Evolutionary conservation across 352 stramenopile species (phyloP), one percentile per base, ranked within the genome.

Genomic region (Peronospora destructor): DNA sequence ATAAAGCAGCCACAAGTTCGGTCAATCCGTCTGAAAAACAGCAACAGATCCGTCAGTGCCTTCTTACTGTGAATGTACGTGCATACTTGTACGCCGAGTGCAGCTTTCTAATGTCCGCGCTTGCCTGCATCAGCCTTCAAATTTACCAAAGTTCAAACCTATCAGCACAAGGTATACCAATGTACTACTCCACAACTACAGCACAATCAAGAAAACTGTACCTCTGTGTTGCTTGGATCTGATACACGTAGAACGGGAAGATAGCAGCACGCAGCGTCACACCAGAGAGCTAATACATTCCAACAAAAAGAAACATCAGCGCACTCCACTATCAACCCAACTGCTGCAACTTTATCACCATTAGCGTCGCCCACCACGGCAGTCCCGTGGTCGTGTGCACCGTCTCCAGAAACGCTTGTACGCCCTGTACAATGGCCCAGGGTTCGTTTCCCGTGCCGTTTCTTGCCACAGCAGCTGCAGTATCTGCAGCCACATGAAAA

Each of bases 41-140:
- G 26, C 4, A 37, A 35, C 14, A 9, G 6, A 17, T 30, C 30
- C 19, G 32, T 28, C 32, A 54, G 14, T 2, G 2, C 48, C 7
- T 32, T 60, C 50, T 34, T 69, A 89, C 77, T 39, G 67, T 69
- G 40, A 86, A 89, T 9, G 73, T 84, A 10, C 77, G 58, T 3
- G 77, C 77, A 46, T 85, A 89, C 51, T 81, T 75, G 69, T 84
- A 89, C 12, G 77, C 68, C 29, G 76, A 86, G 60, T 83, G 71
- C 49, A 86, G 49, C 41, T 83, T 85, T 30, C 52, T 64, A 23
- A 86, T 81, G 49, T 89, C 77, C 10, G 60, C 42, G 28, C 65
- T 71, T 3, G 71, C 76, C 17, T 75, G 61, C 39, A 84, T 68
- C 12, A 90, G 39, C 21, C 59, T 26, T 63, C 14, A 12, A 39